Base-by-base conservation (phyloP, 345 rosid genomes). In the Gossypium longicalyx region DNA sequence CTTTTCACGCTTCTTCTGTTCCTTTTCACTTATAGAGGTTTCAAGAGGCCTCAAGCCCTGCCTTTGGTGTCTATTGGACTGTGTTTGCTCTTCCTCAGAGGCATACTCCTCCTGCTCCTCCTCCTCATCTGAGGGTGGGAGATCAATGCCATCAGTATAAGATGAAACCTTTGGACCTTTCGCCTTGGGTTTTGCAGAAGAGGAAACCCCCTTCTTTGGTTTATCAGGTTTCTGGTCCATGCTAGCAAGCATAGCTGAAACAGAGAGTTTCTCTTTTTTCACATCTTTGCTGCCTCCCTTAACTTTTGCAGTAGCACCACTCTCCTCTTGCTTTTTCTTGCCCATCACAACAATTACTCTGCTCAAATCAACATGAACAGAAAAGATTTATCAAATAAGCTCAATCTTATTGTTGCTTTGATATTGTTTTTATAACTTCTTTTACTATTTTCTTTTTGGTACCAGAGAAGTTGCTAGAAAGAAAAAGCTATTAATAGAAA, bases 41-140 rank as follows among this genome's bases (percentile, higher is more conserved):
- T 91, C 93, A 63, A 95, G 90, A 16, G 74, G 80, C 76, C 82
- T 90, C 9, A 65, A 63, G 12, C 84, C 91, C 34, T 81, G 81
- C 83, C 86, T 89, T 76, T 78, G 86, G 83, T 84, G 90, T 70
- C 90, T 80, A 10, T 77, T 89, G 45, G 53, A 59, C 78, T 79
- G 82, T n/a, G 80, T 75, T 70, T 82, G 75, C 70, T 83, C 89
- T 77, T 85, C 93, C 19, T 79, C 91, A 16, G 90, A 81, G 12
- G 44, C 83, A 41, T 77, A 56, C 12, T 56, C 86, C 0, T 83
- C 91, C 0, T 29, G 38, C 38, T 89, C 97, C 74, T 91, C 97
- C 72, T 91, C 98, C 0, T 89, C 98, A 1, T 89, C 98, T 75
- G 98, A 87, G 7, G 99, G 91, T 77, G 97, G 98, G 72, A 95